These are phyloP conservation scores for Excoecaria agallocha DNA, from an alignment of 345 rosid species.

Conservation along the genomic window DNA sequence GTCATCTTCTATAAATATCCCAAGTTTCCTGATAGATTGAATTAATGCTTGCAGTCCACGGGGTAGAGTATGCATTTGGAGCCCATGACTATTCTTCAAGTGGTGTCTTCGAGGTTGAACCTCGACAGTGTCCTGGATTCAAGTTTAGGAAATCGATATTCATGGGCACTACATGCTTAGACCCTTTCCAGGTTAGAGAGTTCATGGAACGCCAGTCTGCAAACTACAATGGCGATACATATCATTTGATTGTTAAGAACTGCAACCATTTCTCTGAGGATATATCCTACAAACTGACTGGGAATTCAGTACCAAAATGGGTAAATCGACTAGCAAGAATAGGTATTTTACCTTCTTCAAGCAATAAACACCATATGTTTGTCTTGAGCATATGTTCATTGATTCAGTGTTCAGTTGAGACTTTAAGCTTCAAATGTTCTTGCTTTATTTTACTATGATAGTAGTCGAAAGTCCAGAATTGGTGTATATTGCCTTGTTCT, in stretches of 20 bases:
- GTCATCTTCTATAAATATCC: too few relatives aligned
- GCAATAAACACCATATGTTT: too few relatives aligned
- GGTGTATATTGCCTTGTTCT: too few relatives aligned
- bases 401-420: too few relatives aligned
- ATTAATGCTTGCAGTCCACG: conserved; percentile 57
- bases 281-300: conserved; percentile 65
- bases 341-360: too few relatives aligned
- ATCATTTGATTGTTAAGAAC: conserved; percentile 86
- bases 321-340: conserved; percentile 84
- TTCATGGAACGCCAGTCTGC: conserved; percentile 81
- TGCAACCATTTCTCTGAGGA: conserved; percentile 94
- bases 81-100: conserved; percentile 86
- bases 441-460: too few relatives aligned
- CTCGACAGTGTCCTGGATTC: conserved; percentile 91
- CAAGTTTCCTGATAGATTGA: background rate
- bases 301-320: conserved; percentile 82
- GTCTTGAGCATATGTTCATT: too few relatives aligned
- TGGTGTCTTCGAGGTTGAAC: conserved; percentile 95
- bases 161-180: conserved; percentile 82
- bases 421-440: too few relatives aligned
- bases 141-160: conserved; percentile 84
- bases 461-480: too few relatives aligned
- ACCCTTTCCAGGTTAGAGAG: conserved; percentile 75
- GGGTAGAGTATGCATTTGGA: conserved; percentile 96
- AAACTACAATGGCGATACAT: conserved; percentile 75